A percentile compares a stretch with the other conserved stretches of the same genome.
These are phyloP conservation scores for Ramaria sp. DNA, from an alignment of 768 basidiomycete species.

Conservation along the genomic window DNA sequence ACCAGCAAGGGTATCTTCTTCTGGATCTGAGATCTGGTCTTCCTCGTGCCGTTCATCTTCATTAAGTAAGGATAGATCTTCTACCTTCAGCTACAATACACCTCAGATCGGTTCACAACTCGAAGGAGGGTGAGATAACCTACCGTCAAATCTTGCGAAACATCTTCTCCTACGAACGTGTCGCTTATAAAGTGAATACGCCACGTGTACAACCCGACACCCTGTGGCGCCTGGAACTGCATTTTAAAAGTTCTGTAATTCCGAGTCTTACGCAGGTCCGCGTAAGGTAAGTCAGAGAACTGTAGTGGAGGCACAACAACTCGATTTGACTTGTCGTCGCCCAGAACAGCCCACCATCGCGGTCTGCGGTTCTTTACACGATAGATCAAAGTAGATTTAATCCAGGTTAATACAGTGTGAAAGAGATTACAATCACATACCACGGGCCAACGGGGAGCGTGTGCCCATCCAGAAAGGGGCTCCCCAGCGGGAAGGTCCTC, in stretches of 20 bases:
- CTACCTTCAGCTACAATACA: slow-evolving; percentile 64
- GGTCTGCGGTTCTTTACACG: slow-evolving; percentile 62
- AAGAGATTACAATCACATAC: slow-evolving; percentile 31
- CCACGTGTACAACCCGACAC: slow-evolving; percentile 79
- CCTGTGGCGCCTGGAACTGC: slow-evolving; percentile 90
- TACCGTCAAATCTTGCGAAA: slow-evolving; percentile 59
- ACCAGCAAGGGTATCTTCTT: slow-evolving; percentile 91
- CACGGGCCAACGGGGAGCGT: slow-evolving; percentile 88
- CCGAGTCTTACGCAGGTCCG: slow-evolving; percentile 34
- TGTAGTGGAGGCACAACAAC: slow-evolving; percentile 82
- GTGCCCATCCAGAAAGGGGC: slow-evolving; percentile 49
- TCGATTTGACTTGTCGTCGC: slow-evolving; percentile 74
- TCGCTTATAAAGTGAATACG: slow-evolving; percentile 80
- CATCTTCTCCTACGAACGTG: slow-evolving; percentile 79
- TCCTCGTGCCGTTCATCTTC: slow-evolving; percentile 54
- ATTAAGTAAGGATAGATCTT: slow-evolving; percentile 49
- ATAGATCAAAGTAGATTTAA: too few species aligned
- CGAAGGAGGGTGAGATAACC: slow-evolving; percentile 18
- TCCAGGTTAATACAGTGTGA: background rate
- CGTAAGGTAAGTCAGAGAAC: slow-evolving; percentile 66
- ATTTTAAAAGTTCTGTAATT: slow-evolving; percentile 80
- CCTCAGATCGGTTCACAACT: slow-evolving; percentile 9
- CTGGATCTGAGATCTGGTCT: slow-evolving; percentile 96
- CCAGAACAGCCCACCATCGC: slow-evolving; percentile 85
- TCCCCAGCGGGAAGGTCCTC: slow-evolving; percentile 44